Evolutionary conservation across 1,284 basidiomycete genomes (phyloP).

Genomic region (Puccinia horiana): DNA sequence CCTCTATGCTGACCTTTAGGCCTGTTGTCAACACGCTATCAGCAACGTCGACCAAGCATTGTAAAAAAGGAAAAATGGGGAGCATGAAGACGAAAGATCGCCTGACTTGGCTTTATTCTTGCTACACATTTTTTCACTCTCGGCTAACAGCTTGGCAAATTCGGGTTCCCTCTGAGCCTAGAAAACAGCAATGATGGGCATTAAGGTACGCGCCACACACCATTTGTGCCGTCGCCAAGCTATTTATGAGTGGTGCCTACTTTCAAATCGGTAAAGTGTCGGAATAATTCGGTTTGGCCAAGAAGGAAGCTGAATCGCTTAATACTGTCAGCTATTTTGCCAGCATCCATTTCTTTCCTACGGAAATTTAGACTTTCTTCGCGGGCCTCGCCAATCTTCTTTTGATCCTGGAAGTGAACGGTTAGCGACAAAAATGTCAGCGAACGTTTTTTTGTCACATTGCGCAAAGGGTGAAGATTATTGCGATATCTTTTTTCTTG

Average conservation of each 20-base stretch:
- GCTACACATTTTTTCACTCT: slow-evolving; percentile 67
- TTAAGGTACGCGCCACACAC: neutral
- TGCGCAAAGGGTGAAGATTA: neutral
- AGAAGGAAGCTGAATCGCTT: slow-evolving; percentile 92
- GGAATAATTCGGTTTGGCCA: slow-evolving; percentile 92
- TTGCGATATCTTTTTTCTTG: neutral
- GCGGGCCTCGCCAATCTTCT: slow-evolving; percentile 36
- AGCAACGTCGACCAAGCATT: neutral
- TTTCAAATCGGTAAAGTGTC: slow-evolving; percentile 69
- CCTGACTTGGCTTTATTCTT: slow-evolving; percentile 73
- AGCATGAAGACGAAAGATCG: neutral
- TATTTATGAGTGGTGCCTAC: slow-evolving; percentile 61
- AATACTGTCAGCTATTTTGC: slow-evolving; percentile 68
- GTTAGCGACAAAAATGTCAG: too few relatives aligned
- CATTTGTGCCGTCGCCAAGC: neutral
- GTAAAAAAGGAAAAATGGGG: neutral
- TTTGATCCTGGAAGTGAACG: slow-evolving; percentile 39
- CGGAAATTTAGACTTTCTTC: slow-evolving; percentile 43
- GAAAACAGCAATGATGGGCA: neutral
- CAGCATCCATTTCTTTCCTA: slow-evolving; percentile 45
- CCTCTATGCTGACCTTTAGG: slow-evolving; percentile 70
- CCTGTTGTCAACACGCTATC: neutral
- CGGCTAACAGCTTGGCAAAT: slow-evolving; percentile 83
- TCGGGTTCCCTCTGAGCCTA: slow-evolving; percentile 79
- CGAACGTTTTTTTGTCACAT: too few relatives aligned